Base-by-base conservation (phyloP, 805 yeast genomes). In the Myxozyma melibiosi region DNA sequence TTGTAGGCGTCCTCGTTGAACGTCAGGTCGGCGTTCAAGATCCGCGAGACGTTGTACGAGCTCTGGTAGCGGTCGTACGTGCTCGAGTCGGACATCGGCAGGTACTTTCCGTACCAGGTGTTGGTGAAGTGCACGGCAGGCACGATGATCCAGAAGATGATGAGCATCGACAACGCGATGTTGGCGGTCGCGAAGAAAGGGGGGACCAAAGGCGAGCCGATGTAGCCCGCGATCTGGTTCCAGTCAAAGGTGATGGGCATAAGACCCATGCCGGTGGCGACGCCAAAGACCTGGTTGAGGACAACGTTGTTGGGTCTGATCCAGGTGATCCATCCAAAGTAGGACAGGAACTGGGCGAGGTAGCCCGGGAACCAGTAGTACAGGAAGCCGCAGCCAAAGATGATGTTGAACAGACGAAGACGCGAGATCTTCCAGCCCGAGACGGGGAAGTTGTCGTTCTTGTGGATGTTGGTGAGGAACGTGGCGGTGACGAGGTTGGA, bases 211-310 rank as follows among this genome's bases (percentile, higher is more conserved):
- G 40, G 50, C 13, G 40, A 24, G 18, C 31, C 31, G n/a, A 30
- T 28, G 37, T 34, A 28, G n/a, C 48, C 66, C 46, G 61, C 61
- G 31, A 72, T 61, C 22, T 68, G 61, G 70, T 59, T 79, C 88
- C 88, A 85, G 70, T 85, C 89, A 66, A 85, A 84, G 77, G 72
- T 14, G 16, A 84, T 67, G 8, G 90, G 90, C 61, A 83, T 69
- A 67, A 84, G 67, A 20, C 88, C 90, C 55, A 84, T 71, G n/a
- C 90, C 91, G 13, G 80, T 71, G 8, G 72, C 62, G 5, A 80
- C 75, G 49, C 91, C 92, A 64, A 85, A 84, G 18, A 86, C 73
- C 66, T 82, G 86, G 64, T 83, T 84, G 22, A 85, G 77, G 16
- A 78, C 76, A 49, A 79, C 78, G 67, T 82, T 82, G 41, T 81